Percentiles rank a stretch among this genome's conserved stretches.
Evolutionary conservation across 495 filamentous ascomycete genomes (phyloP).

Genomic region (Penicillium paxilli): DNA sequence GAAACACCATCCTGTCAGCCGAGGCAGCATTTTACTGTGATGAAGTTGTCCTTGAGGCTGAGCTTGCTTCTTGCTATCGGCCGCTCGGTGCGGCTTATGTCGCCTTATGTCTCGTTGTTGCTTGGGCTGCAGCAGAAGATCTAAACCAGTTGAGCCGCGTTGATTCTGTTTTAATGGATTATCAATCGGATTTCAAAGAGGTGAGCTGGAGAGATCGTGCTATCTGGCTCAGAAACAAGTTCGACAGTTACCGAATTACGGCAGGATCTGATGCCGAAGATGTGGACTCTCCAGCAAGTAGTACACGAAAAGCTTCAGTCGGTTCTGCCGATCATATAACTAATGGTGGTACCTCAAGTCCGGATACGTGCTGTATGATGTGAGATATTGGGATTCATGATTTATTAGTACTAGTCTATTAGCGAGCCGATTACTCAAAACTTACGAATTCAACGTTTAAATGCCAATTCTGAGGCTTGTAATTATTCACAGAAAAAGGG

Average conservation of each 20-base stretch:
- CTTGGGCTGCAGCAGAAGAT: conserved; percentile 8
- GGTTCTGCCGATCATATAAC: neutral
- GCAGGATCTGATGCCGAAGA: neutral
- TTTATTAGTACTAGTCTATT: too few species aligned
- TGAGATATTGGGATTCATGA: too few species aligned
- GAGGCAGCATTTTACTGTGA: conserved; percentile 20
- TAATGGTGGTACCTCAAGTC: neutral
- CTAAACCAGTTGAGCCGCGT: conserved; percentile 4
- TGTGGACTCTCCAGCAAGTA: neutral
- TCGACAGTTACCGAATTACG: neutral
- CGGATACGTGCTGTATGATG: conserved; percentile 7
- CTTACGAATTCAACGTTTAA: too few species aligned
- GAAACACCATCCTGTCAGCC: conserved; percentile 2
- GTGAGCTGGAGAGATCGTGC: conserved; percentile 6
- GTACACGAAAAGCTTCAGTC: neutral
- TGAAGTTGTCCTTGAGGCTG: conserved; percentile 16
- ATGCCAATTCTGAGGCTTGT: neutral
- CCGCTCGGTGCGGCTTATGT: conserved; percentile 17
- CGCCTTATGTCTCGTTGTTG: conserved; percentile 11
- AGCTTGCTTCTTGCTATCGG: conserved; percentile 11
- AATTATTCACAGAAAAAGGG: neutral
- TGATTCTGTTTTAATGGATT: conserved; percentile 5
- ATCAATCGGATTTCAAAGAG: conserved; percentile 11
- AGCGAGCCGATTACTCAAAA: too few species aligned
- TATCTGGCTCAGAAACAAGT: conserved; percentile 5